Conservation (phyloP, 306 rosid species). For the Hippophae tibetana region DNA sequence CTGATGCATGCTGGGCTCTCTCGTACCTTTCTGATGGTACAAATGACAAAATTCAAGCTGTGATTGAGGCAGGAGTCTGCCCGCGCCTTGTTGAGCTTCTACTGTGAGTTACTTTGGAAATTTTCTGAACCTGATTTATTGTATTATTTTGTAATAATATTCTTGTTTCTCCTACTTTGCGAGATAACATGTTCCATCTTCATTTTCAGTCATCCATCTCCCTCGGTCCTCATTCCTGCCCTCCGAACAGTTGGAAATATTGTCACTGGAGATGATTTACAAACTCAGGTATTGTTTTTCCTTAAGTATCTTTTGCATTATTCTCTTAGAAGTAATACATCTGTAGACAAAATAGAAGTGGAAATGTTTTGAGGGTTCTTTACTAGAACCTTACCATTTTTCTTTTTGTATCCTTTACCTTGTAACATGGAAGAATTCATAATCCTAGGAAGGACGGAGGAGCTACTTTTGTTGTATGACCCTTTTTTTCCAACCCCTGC, state of each 20-base stretch:
- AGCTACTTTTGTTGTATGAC: too few relatives aligned
- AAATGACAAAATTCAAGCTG: slow-evolving; percentile 95
- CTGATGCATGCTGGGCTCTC: slow-evolving; percentile 97
- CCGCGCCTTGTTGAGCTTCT: slow-evolving; percentile 82
- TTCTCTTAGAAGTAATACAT: not conserved
- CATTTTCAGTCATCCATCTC: slow-evolving; percentile 66
- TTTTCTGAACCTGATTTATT: not conserved
- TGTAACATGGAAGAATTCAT: too few relatives aligned
- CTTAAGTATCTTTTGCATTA: not conserved
- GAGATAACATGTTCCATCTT: slow-evolving; percentile 1
- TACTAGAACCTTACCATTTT: too few relatives aligned
- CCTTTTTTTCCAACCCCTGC: too few relatives aligned
- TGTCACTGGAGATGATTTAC: slow-evolving; percentile 92
- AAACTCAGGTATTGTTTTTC: slow-evolving; percentile 64
- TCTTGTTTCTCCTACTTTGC: not conserved
- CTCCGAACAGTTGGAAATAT: slow-evolving; percentile 92
- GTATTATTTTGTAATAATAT: not conserved
- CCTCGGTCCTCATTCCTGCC: slow-evolving; percentile 88
- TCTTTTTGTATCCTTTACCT: too few relatives aligned
- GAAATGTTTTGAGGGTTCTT: too few relatives aligned
- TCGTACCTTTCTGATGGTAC: slow-evolving; percentile 95
- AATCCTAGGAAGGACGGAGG: too few relatives aligned
- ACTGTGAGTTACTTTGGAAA: slow-evolving; percentile 41
- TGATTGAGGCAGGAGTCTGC: slow-evolving; percentile 81
- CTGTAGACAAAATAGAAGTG: too few relatives aligned